Evolutionary conservation across 345 rosid species (phyloP), one percentile per base, ranked within the genome.

Genomic region (Citrus hindsii): DNA sequence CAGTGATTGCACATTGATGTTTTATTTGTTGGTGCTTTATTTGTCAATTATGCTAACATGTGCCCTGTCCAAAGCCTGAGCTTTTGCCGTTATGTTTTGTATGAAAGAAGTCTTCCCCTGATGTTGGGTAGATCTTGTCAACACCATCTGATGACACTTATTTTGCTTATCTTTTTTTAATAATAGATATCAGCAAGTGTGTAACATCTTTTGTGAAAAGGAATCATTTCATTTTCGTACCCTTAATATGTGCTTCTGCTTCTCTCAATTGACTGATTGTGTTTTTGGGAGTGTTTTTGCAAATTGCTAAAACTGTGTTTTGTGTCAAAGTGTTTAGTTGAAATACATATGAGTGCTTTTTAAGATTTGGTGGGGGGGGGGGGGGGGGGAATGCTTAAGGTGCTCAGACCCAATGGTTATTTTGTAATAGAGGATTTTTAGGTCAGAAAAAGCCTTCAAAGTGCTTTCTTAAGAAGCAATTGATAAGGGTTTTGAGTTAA

Each of bases 261-360:
- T 71, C 76, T 73, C 76, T 73, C 37, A 73, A 33, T 73, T 73
- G 40, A n/a, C 22, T 35, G 70, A 66, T 66, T 25, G 18, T 22
- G 48, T 21, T 2, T 66, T 33, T 33, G 5, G 35, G 68, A 30
- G 38, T 64, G 24, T 32, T 65, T 18, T 65, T 13, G 42, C 69
- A 35, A 66, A 66, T 35, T 35, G 25, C 27, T 21, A 8, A 66
- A 21, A 35, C 37, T 66, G 70, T 4, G 2, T 33, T 32, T 64
- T 64, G 21, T 30, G 68, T 64, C 68, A 66, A 35, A 35, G 25
- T 35, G 22, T 9, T 66, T 37, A 7, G 22, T 40, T 66, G 48
- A 66, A 66, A 35, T 9, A 66, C 25, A 35, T 37, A 66, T 66
- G 70, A 37, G 27, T 37, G 70, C 27, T 9, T 35, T 21, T 37